These are phyloP conservation scores for Metschnikowia aberdeeniae DNA, from an alignment of 805 yeast genomes.

Conservation along the genomic window DNA sequence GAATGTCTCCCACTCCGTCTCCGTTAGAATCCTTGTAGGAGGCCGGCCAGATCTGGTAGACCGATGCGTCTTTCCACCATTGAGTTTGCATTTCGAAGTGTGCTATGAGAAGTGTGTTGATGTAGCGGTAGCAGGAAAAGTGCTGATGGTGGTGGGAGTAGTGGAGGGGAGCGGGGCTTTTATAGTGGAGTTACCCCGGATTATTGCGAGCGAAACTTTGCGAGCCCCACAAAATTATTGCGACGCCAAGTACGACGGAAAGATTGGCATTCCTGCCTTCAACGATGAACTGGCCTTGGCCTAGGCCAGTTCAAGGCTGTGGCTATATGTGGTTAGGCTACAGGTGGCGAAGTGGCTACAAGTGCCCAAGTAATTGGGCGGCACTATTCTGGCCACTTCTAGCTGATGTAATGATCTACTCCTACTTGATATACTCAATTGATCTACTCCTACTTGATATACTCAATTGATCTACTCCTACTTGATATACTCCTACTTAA, in stretches of 20 bases:
- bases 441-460: no score
- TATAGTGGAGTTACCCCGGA: slow-evolving; percentile 5
- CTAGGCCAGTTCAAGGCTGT: no score
- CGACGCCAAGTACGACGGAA: not conserved
- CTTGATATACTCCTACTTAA: no score
- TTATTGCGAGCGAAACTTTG: not conserved
- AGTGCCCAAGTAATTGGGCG: no score
- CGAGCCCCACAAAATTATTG: slow-evolving; percentile 3
- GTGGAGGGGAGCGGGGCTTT: not conserved
- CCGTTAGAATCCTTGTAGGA: slow-evolving; percentile 55
- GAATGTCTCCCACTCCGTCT: slow-evolving; percentile 57
- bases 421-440: no score
- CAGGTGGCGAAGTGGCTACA: no score
- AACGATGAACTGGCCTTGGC: no score
- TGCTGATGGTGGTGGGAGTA: not conserved
- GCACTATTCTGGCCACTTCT: no score
- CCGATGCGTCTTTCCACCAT: slow-evolving; percentile 57
- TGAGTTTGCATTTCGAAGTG: slow-evolving; percentile 4
- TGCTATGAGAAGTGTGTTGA: not conserved
- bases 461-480: no score
- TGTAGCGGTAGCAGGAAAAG: not conserved
- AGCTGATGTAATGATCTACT: no score
- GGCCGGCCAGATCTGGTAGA: slow-evolving; percentile 61
- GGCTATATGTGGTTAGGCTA: no score
- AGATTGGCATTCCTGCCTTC: no score